Base-by-base conservation (phyloP, 768 basidiomycete genomes). In the Hygrophoropsis aurantiaca region DNA sequence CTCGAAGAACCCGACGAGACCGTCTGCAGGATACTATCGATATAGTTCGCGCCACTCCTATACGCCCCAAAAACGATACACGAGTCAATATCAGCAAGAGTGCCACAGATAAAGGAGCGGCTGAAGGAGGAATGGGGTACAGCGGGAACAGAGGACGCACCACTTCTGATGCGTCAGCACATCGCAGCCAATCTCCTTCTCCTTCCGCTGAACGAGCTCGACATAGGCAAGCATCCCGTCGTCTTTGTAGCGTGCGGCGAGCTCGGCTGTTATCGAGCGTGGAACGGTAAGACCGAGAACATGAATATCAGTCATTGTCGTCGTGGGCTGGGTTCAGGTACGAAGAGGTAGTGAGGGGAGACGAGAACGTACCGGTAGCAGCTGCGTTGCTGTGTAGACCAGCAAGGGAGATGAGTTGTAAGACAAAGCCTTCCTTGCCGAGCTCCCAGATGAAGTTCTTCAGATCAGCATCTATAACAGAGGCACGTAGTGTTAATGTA, bases 201-300 rank as follows among this genome's bases (percentile, higher is more conserved):
- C 92, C 64, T 89, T 92, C 53, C 81, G 74, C 60, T 95, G 92
- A 41, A 94, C 80, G 16, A 91, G 80, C 49, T 94, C 78, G 39
- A 94, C 91, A 65, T 95, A 95, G 19, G 93, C 93, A 25, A 91
- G 79, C 88, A 95, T 94, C 38, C 92, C 92, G 38, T 94, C 90
- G 20, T 82, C 79, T 71, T 90, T 87, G 76, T 80, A 95, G 18
- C 78, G 77, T 16, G 78, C 71, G 19, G 93, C 82, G 20, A 95
- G 80, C 62, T 94, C 90, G 42, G 85, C 90, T 85, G 56, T 5
- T 24, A 21, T 24, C 20, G 35, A 23, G 11, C n/a, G 19, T 8
- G 18, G 16, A 16, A 34, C 11, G 32, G 32, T 34, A 16, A 10
- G 32, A 34, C n/a, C n/a, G n/a, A n/a, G n/a, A n/a, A n/a, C n/a